Evolutionary conservation across 768 basidiomycete species (phyloP).

Genomic region (Cantharellus cinnabarinus): DNA sequence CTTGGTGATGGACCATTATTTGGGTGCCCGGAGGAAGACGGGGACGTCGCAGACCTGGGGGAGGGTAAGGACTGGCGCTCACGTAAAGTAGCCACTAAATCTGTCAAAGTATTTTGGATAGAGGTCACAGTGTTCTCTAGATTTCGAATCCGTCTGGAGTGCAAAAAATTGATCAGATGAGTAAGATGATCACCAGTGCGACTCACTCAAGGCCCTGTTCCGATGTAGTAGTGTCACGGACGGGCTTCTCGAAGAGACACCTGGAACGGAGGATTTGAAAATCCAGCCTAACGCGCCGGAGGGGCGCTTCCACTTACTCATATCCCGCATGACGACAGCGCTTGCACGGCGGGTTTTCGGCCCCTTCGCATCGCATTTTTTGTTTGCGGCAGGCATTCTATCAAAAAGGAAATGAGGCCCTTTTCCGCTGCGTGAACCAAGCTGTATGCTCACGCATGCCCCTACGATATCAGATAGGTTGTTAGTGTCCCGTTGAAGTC

Average conservation of each 20-base stretch:
- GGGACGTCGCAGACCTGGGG: conserved; percentile 1
- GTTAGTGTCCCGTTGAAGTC: conserved; percentile 8
- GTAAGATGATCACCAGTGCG: background rate
- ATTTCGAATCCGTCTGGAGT: conserved; percentile 63
- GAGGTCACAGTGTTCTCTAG: conserved; percentile 68
- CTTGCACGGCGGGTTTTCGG: conserved; percentile 91
- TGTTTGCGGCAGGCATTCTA: conserved; percentile 91
- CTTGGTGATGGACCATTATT: background rate
- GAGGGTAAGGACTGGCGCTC: conserved; percentile 12
- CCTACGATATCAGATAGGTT: conserved; percentile 24
- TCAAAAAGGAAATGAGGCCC: background rate
- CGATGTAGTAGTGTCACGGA: conserved; percentile 66
- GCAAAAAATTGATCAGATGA: background rate
- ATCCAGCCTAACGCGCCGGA: background rate
- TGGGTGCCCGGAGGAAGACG: background rate
- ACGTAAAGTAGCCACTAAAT: conserved; percentile 65
- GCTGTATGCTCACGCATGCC: conserved; percentile 42
- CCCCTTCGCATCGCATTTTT: conserved; percentile 95
- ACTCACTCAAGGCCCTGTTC: conserved; percentile 79
- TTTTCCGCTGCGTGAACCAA: background rate
- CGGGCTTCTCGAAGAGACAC: conserved; percentile 83
- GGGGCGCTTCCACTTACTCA: background rate
- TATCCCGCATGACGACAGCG: conserved; percentile 23
- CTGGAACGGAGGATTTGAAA: background rate
- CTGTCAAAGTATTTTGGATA: conserved; percentile 62